Conservation (phyloP, 1,139 yeast species). For the Ogataea hybrid region DNA sequence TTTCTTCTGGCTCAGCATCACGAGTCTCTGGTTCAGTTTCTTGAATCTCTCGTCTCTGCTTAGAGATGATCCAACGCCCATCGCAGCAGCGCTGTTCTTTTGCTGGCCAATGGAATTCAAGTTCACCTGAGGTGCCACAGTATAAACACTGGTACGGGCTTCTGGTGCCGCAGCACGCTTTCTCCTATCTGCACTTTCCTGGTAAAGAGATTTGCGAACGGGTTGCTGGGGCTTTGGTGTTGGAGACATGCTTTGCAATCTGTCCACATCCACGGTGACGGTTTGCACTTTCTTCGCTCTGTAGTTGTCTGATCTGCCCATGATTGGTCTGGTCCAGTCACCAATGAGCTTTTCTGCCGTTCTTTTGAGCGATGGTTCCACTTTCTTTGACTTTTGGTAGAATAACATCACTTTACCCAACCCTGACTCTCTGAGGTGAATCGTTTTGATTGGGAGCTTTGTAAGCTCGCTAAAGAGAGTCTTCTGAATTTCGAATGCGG, state of each 20-base stretch:
- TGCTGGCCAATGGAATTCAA: constrained; percentile 34
- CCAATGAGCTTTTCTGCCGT: constrained; percentile 89
- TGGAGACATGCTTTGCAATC: constrained; percentile 41
- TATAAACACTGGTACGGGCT: constrained; percentile 84
- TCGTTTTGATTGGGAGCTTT: constrained; percentile 87
- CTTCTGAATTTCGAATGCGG: constrained; percentile 94
- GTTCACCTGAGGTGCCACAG: constrained; percentile 83
- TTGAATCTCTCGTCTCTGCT: constrained; percentile 74
- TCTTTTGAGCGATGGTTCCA: constrained; percentile 82
- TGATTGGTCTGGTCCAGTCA: constrained; percentile 98
- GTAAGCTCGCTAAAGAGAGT: constrained; percentile 74
- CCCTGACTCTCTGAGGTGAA: constrained; percentile 91
- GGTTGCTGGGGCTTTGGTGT: constrained; percentile 20
- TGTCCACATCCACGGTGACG: constrained; percentile 65
- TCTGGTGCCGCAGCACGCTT: constrained; percentile 94
- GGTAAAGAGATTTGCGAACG: constrained; percentile 62
- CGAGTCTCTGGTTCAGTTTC: constrained; percentile 59
- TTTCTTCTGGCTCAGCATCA: constrained; percentile 41
- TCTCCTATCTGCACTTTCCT: constrained; percentile 88
- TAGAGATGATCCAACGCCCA: constrained; percentile 50
- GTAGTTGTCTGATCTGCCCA: constrained; percentile 93
- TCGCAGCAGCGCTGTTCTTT: constrained; percentile 33
- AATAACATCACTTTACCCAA: constrained; percentile 93
- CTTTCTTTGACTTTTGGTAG: constrained; percentile 87
- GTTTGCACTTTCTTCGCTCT: constrained; percentile 79